A percentile compares a stretch with the other conserved stretches of the same genome.
Conservation (phyloP, 2,329 filamentous ascomycete species). For the Plectosphaerella sp. region DNA sequence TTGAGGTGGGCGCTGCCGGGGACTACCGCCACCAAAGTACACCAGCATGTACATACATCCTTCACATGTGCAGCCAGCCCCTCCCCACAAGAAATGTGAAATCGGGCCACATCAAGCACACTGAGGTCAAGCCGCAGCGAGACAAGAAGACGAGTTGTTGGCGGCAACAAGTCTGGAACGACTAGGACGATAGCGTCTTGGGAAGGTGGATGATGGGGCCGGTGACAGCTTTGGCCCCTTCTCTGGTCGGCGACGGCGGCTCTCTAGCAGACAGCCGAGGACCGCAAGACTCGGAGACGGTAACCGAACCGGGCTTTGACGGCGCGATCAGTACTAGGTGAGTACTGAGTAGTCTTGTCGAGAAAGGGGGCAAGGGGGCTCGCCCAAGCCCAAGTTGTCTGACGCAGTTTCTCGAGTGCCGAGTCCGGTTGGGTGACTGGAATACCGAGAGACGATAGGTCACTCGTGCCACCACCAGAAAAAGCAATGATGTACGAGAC, state of each 20-base stretch:
- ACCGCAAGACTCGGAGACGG: background rate
- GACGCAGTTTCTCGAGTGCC: background rate
- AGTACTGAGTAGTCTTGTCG: background rate
- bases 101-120: too few species aligned
- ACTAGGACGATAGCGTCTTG: background rate
- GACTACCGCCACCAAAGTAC: background rate
- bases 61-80: background rate
- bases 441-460: too few species aligned
- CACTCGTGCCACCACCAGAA: too few species aligned
- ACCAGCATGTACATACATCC: background rate
- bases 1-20: too few species aligned
- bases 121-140: background rate
- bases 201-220: background rate
- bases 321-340: too few species aligned
- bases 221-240: background rate
- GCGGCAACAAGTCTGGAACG: background rate
- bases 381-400: background rate
- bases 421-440: background rate
- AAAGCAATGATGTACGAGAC: too few species aligned
- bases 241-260: background rate
- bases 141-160: background rate
- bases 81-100: too few species aligned
- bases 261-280: background rate
- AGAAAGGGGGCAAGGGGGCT: background rate
- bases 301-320: background rate